Evolutionary conservation across 768 basidiomycete species (phyloP), one percentile per base, ranked within the genome.

Genomic region (Auricularia heimuer): DNA sequence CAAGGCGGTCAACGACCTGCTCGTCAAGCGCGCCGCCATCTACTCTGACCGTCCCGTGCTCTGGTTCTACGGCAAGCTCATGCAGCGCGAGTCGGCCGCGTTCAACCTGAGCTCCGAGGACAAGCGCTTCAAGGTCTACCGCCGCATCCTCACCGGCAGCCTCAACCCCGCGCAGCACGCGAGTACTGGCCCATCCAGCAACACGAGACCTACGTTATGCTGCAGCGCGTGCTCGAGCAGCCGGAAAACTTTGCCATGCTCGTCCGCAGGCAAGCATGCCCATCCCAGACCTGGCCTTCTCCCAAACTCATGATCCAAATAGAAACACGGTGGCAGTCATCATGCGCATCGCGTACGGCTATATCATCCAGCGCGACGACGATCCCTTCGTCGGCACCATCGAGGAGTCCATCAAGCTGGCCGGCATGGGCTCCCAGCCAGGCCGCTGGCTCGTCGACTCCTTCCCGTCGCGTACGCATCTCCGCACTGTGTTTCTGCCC

Each of bases 21-120:
- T 68, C 47, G 63, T 39, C 18, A 67, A 69, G 54, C 65, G 65
- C 18, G 37, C 24, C 14, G 33, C 66, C 35, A 64, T 68, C 35
- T 70, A 65, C 54, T 65, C 64, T 10, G 66, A 68, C 42, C 66
- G 69, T 3, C 65, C 67, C 14, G 56, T 60, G 24, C 34, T 60
- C 11, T 18, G 16, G 47, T 18, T 51, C 18, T 51, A 51, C 47
- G 47, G 37, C 62, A 76, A 76, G 4, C 67, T 82, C 34, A 79
- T 79, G 64, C 78, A 73, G 24, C 77, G 80, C 10, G 77, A 76
- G 36, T 70, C 75, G 64, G 67, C 77, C 1, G 73, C 81, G 10
- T 80, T 82, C 73, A 79, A 80, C 62, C 78, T 82, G 8, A 77
- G 79, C 10, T 76, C 79, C 1, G 69, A 71, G 8, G 70, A 80